Percentiles rank a stretch among this genome's conserved stretches.
phyloP scores from a whole-genome alignment of 1,284 basidiomycete species.

The Coniferiporia sulphurascens region DNA sequence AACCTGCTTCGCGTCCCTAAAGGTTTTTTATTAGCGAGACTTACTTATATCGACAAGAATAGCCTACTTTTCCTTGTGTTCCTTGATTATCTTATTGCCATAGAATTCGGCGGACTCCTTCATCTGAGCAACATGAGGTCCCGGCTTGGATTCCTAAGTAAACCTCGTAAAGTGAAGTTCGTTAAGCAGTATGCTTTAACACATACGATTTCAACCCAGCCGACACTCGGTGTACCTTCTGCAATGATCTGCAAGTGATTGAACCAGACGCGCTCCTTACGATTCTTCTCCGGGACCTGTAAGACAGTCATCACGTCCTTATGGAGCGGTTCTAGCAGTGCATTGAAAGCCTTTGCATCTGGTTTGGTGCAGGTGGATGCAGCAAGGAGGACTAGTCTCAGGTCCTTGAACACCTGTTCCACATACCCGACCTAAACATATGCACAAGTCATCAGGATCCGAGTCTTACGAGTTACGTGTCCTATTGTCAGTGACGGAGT shows the following conservation, averaged over 20 bases:
- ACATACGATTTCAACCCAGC: conserved; percentile 87
- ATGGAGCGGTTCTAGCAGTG: conserved; percentile 70
- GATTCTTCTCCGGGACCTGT: conserved; percentile 78
- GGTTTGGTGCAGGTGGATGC: conserved; percentile 81
- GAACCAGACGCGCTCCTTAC: conserved; percentile 80
- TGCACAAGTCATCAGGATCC: conserved; percentile 6
- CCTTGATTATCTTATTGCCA: conserved; percentile 87
- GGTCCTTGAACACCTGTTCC: conserved; percentile 61
- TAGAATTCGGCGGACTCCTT: conserved; percentile 91
- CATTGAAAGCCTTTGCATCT: conserved; percentile 52
- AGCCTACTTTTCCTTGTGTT: conserved; percentile 82
- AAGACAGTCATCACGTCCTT: conserved; percentile 72
- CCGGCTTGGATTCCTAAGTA: conserved; percentile 75
- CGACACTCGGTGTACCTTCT: conserved; percentile 82
- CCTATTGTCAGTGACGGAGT: not conserved
- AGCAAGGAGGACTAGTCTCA: conserved; percentile 65
- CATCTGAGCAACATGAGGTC: conserved; percentile 76
- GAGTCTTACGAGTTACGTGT: not conserved
- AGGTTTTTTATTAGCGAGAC: conserved; percentile 8
- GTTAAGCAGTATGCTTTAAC: conserved; percentile 25
- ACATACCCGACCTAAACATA: conserved; percentile 62
- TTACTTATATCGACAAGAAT: not conserved
- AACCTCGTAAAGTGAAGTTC: conserved; percentile 8
- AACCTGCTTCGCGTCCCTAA: conserved; percentile 81
- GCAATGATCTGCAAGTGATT: conserved; percentile 78